phyloP scores from a whole-genome alignment of 306 rosid species.

The Rosa rugosa region DNA sequence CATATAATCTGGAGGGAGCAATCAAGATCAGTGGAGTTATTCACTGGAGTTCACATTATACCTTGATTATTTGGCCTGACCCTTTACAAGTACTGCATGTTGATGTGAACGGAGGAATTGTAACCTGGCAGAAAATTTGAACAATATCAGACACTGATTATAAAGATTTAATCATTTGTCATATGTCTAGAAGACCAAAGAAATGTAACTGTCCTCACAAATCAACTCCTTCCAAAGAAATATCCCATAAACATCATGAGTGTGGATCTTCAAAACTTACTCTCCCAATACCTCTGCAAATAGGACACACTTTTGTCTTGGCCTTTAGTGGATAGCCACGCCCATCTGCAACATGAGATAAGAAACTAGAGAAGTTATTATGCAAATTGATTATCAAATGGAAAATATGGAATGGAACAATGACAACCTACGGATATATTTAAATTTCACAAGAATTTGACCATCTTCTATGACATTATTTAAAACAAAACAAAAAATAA shows the following conservation, averaged over 20 bases:
- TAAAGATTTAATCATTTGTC: conserved; percentile 8
- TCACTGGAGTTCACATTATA: conserved; percentile 28
- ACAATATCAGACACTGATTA: conserved; percentile 24
- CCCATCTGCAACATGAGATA: conserved; percentile 61
- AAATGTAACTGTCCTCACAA: conserved; percentile 8
- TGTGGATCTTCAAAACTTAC: conserved; percentile 62
- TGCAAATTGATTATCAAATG: conserved; percentile 7
- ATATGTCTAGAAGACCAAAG: not conserved
- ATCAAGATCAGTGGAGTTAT: conserved; percentile 16
- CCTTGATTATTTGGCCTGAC: conserved; percentile 74
- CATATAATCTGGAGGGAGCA: conserved; percentile 17
- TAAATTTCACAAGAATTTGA: not conserved
- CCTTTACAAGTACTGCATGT: conserved; percentile 89
- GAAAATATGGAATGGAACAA: conserved; percentile 19
- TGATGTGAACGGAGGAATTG: conserved; percentile 92
- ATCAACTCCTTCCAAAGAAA: conserved; percentile 19
- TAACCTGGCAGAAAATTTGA: conserved; percentile 56
- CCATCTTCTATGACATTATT: not conserved
- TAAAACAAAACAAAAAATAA: not conserved
- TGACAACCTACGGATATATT: conserved; percentile 3
- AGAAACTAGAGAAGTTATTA: conserved; percentile 1
- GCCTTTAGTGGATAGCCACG: conserved; percentile 72
- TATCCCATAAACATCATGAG: conserved; percentile 27
- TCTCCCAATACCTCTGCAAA: conserved; percentile 88
- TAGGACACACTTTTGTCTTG: conserved; percentile 70